Evolutionary conservation across 2,329 filamentous ascomycete species (phyloP), one percentile per base, ranked within the genome.

Genomic region (Pseudocercospora musae): DNA sequence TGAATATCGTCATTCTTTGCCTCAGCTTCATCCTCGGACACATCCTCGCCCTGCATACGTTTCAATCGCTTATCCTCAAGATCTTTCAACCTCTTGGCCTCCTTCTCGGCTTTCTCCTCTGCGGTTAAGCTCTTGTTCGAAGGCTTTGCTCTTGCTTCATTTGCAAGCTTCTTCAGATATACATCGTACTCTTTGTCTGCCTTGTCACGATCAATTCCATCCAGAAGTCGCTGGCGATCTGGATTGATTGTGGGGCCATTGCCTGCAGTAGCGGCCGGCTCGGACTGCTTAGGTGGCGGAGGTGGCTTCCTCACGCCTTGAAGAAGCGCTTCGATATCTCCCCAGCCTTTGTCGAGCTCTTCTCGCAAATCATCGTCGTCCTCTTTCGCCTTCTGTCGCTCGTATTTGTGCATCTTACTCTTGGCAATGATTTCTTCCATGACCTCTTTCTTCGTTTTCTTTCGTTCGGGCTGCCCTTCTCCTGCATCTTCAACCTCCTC

Each of bases 381-480:
- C 64, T 98, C 95, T 73, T 96, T 97, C 27, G 87, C 87, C 63
- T 91, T 88, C 77, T 99, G 95, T 44, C 95, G 87, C 78, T 98
- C 93, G 73, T 94, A 93, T 78, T 96, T 98, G 83, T 97, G 85
- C 65, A 91, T 83, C 75, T 99, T 99, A 0, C 94, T 98, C 78
- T 99, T 99, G 64, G 93, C 91, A 68, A 99, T 97, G 64, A 99
- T 84, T 77, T 99, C 96, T 72, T 96, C 90, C 91, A 98, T 97
- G 55, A 99, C 91, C 77, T 99, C 95, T 58, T 95, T 90, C 78
- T 97, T 98, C 2, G 89, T 89, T 80, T 97, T 99, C 77, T 96
- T 97, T 62, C 89, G 85, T 70, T 94, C 89, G 0, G 92, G 92
- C 66, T 88, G 80, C 20, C 81, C 81, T 5, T 80, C 81, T 3